Conservation (phyloP, 306 rosid species). For the Vachellia pachyceras region DNA sequence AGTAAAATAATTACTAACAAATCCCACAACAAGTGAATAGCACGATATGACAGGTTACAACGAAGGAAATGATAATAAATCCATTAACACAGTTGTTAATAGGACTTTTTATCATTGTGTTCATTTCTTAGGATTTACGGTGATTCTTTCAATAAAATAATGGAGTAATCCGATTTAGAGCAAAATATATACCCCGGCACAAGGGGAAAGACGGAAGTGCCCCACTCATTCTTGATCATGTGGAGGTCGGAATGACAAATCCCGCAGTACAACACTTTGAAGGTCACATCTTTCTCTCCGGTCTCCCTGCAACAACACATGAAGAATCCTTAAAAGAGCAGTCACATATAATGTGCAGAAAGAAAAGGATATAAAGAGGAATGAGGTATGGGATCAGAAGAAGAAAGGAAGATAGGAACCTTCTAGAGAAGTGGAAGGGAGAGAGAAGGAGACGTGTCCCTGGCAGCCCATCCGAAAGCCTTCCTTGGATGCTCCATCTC, state of each 20-base stretch:
- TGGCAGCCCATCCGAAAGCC: neutral
- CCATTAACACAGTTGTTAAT: too few species aligned
- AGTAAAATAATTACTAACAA: too few species aligned
- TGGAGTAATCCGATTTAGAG: neutral
- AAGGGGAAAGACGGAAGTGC: constrained; percentile 34
- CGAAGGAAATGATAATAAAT: too few species aligned
- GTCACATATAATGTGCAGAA: neutral
- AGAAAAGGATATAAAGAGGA: neutral
- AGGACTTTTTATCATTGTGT: too few species aligned
- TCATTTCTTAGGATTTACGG: too few species aligned
- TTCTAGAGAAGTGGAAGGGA: neutral
- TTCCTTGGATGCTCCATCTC: neutral
- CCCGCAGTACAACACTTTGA: constrained; percentile 45
- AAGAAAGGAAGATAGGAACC: neutral
- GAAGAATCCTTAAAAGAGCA: neutral
- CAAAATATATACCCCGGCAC: constrained; percentile 44
- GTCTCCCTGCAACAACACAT: constrained; percentile 37
- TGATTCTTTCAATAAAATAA: too few species aligned
- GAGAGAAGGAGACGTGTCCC: neutral
- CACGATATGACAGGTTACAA: neutral
- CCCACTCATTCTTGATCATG: constrained; percentile 47
- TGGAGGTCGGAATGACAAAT: constrained; percentile 55
- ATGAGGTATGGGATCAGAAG: neutral
- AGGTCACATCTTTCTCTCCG: constrained; percentile 42
- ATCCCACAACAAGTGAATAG: too few species aligned